Conservation (phyloP, 2,329 filamentous ascomycete species). For the Stagonosporopsis cucurbitacearum region DNA sequence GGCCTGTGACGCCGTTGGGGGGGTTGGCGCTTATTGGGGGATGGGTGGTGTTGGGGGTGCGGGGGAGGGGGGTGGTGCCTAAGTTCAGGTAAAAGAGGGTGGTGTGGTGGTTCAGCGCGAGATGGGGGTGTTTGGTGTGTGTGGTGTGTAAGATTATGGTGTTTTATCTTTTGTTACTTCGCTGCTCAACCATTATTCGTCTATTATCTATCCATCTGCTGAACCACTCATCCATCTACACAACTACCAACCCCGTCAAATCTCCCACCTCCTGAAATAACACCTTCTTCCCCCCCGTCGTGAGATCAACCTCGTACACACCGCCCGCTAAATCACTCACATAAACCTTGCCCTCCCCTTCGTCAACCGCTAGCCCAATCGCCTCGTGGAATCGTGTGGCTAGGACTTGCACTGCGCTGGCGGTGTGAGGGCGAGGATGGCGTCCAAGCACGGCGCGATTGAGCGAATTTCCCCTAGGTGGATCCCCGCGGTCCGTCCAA, state of each 20-base stretch:
- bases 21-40: conserved; percentile 70
- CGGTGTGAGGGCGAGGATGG: too few relatives aligned
- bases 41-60: conserved; percentile 61
- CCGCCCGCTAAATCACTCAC: conserved; percentile 32
- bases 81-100: conserved; percentile 19
- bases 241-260: too few relatives aligned
- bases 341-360: conserved; percentile 12
- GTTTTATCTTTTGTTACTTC: too few relatives aligned
- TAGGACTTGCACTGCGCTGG: conserved; percentile 14
- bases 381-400: conserved; percentile 31
- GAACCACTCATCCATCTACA: background rate
- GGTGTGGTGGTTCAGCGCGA: too few relatives aligned
- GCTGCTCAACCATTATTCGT: too few relatives aligned
- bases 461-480: conserved; percentile 61
- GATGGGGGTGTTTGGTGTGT: too few relatives aligned
- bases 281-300: conserved; percentile 6
- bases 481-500: conserved; percentile 68
- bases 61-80: conserved; percentile 21
- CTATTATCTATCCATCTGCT: too few relatives aligned
- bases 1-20: conserved; percentile 70
- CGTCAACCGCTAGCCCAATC: conserved; percentile 29
- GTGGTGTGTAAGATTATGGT: background rate
- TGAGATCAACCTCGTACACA: conserved; percentile 20
- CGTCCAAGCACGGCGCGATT: too few relatives aligned
- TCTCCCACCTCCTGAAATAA: conserved; percentile 22